Evolutionary conservation across 495 filamentous ascomycete genomes (phyloP), one percentile per base, ranked within the genome.

Genomic region (Aspergillus baeticus): DNA sequence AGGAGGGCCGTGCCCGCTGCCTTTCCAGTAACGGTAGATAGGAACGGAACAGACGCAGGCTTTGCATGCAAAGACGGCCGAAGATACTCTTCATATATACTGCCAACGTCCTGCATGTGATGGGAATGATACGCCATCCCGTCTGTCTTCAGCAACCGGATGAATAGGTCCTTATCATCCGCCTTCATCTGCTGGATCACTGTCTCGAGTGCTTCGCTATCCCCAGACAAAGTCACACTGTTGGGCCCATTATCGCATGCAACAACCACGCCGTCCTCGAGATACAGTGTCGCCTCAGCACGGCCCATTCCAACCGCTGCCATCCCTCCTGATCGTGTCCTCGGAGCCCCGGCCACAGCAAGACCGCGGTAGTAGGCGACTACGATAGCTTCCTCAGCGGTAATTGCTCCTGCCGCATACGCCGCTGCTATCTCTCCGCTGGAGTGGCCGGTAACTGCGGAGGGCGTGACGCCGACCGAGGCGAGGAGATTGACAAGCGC

Each of bases 151-250:
- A 41, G 37, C 37, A 41, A 7, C 13, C 37, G 37, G 73, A 79
- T 54, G 76, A 75, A 51, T 74, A 80, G 11, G 74, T 73, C 37
- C 59, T 61, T 33, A 70, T 65, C 7, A 78, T 71, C 13, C 62
- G 60, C 3, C 79, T 48, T 14, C 59, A n/a, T 55, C 60, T 3
- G 66, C 69, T 51, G 57, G 48, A 67, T 63, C 11, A 45, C 51
- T 10, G 63, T 56, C 17, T 67, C 61, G 11, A 81, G 64, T 7
- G 71, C 77, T 4, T 64, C 67, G 47, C 13, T 8, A 8, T 66
- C 62, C 1, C 69, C 69, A 0, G 66, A 68, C 6, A 71, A 43
- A 0, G 67, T 71, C 8, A 68, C 55, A 18, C 58, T 65, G 1
- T 49, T 41, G 0, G 59, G 58, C 13, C 55, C 58, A 53, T 70